These are phyloP conservation scores for Juncus effusus DNA, from an alignment of 176 grass and related monocot genomes.

Conservation along the genomic window DNA sequence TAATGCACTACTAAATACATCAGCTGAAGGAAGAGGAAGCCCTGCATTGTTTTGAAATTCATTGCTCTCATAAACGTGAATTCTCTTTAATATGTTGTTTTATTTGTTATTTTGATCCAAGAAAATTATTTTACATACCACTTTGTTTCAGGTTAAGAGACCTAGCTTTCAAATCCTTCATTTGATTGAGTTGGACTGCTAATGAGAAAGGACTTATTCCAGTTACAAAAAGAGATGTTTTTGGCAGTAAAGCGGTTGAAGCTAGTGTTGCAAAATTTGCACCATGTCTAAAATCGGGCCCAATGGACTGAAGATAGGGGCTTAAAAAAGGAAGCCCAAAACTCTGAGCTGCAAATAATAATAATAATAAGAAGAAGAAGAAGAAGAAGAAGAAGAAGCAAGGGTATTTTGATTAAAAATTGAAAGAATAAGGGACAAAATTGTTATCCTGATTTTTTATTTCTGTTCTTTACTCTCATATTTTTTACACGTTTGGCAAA, in stretches of 20 bases:
- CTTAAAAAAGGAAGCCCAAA: conserved; percentile 67
- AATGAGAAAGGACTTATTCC: conserved; percentile 75
- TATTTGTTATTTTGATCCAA: background rate
- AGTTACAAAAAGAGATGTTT: conserved; percentile 66
- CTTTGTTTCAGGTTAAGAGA: conserved; percentile 15
- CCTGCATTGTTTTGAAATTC: conserved; percentile 12
- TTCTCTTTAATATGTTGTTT: background rate
- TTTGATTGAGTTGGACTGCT: conserved; percentile 61
- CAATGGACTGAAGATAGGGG: conserved; percentile 69
- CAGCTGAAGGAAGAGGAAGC: conserved; percentile 36
- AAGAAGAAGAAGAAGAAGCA: background rate
- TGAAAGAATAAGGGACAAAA: background rate
- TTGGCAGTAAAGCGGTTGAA: conserved; percentile 57
- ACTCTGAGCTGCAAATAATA: conserved; percentile 35
- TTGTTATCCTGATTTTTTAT: background rate
- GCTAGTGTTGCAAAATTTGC: conserved; percentile 79
- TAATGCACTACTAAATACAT: conserved; percentile 33
- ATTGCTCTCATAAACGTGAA: background rate
- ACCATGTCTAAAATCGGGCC: conserved; percentile 55
- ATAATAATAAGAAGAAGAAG: no score
- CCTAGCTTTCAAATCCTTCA: conserved; percentile 42
- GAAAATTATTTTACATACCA: background rate
- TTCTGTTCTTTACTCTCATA: no score
- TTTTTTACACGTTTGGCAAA: no score
- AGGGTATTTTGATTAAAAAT: background rate